Base-by-base conservation (phyloP, 768 basidiomycete species). In the Termitomyces sp. region DNA sequence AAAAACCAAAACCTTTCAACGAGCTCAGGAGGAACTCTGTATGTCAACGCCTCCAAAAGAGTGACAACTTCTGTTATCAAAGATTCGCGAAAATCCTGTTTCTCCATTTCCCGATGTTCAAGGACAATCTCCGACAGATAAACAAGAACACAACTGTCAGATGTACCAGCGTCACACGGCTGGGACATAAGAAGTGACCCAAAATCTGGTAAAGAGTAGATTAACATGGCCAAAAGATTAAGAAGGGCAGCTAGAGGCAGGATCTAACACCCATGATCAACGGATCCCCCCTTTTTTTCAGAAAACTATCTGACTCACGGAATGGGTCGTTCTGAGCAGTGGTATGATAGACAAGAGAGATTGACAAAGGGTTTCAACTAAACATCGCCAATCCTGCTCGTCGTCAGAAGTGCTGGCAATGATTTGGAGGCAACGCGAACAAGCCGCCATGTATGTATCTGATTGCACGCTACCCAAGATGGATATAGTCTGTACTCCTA, bases 11-110 rank as follows among this genome's bases (percentile, higher is more conserved):
- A 78, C 81, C 66, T 72, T 16, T 75, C 65, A 30, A 77, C 73
- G 7, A 73, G 62, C 13, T 81, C 79, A 15, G 79, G 76, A 2
- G 78, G 70, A 31, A 74, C 67, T 57, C 75, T 75, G 75, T 79
- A 82, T 56, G 78, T 79, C 33, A 89, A 61, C 0, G 77, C 73
- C 65, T 89, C 85, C 15, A 88, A 69, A 15, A 90, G 71, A 7
- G 72, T 71, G 2, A 85, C 56, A 0, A 72, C 71, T 62, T 81
- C 78, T 41, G 62, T 67, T 27, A 74, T 79, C 5, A 88, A 71
- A 20, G 61, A 52, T 42, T 69, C 70, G 67, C 69, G 61, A 27
- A 63, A 69, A 27, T 61, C 59, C 18, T 67, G 65, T 42, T 68
- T 71, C 27, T 70, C 65, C 20, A 77, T 75, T 11, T 63, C 61